These are phyloP conservation scores for Pulicaria dysenterica DNA, from an alignment of 129 eudicot species.

Conservation along the genomic window DNA sequence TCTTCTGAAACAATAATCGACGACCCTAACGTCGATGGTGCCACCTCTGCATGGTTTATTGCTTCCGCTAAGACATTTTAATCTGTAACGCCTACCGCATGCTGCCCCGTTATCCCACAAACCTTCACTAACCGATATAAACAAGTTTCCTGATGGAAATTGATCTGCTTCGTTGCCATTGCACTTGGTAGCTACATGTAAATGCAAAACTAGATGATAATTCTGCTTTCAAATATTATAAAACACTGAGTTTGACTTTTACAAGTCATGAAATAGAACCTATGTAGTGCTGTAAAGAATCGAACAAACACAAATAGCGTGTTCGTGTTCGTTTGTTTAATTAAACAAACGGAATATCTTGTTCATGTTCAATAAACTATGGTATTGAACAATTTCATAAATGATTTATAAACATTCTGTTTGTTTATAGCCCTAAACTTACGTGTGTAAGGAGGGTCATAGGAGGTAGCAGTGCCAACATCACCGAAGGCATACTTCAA, in stretches of 20 bases:
- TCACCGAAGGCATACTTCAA: slow-evolving; percentile 38
- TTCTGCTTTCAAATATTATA: too few relatives aligned
- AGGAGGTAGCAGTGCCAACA: slow-evolving; percentile 58
- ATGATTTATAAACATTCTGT: too few relatives aligned
- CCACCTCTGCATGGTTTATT: slow-evolving; percentile 53
- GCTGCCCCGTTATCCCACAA: slow-evolving; percentile 84
- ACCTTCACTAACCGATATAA: slow-evolving; percentile 57
- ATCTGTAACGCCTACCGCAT: slow-evolving; percentile 62
- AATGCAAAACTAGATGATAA: not conserved
- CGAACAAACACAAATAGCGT: too few relatives aligned
- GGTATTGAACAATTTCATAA: too few relatives aligned
- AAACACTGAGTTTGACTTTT: too few relatives aligned
- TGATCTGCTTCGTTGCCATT: slow-evolving; percentile 57
- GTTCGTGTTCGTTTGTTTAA: too few relatives aligned
- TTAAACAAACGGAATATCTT: too few relatives aligned
- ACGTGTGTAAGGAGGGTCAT: slow-evolving; percentile 67
- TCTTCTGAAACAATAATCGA: slow-evolving; percentile 47
- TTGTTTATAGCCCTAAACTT: too few relatives aligned
- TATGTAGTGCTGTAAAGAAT: too few relatives aligned
- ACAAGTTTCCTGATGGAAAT: slow-evolving; percentile 62
- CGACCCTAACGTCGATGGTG: slow-evolving; percentile 58
- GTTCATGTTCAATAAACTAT: too few relatives aligned
- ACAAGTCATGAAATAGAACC: too few relatives aligned
- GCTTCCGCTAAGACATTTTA: slow-evolving; percentile 59
- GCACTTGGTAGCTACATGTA: slow-evolving; percentile 57